A percentile compares a stretch with the other conserved stretches of the same genome.
Evolutionary conservation across 495 filamentous ascomycete genomes (phyloP).

Genomic region (Xylaria castorea): DNA sequence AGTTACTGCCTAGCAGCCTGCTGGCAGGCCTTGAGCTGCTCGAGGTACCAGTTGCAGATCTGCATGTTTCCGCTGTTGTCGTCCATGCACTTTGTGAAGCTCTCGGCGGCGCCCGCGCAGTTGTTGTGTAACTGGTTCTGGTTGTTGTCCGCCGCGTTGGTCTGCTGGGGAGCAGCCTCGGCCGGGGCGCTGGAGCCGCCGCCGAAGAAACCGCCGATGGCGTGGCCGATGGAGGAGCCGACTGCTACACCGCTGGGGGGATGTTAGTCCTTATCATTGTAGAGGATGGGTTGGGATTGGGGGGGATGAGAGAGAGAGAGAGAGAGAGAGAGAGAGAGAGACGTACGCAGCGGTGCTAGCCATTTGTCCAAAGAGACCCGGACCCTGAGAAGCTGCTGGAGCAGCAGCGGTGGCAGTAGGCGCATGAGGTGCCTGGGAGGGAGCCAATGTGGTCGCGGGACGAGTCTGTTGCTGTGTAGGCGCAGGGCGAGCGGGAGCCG

Average conservation of each 20-base stretch:
- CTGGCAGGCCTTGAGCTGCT: constrained; percentile 98
- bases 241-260: constrained; percentile 84
- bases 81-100: constrained; percentile 95
- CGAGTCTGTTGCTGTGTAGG: constrained; percentile 63
- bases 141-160: constrained; percentile 41
- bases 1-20: constrained; percentile 86
- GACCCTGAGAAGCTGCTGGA: constrained; percentile 61
- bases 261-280: constrained; percentile 27
- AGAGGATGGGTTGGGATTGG: constrained; percentile 4
- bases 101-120: constrained; percentile 80
- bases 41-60: constrained; percentile 97
- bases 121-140: constrained; percentile 62
- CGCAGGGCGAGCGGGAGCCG: constrained; percentile 66
- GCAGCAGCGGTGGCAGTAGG: constrained; percentile 40
- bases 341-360: constrained; percentile 84
- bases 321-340: not conserved
- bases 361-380: constrained; percentile 85
- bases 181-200: constrained; percentile 72
- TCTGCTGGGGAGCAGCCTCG: constrained; percentile 49
- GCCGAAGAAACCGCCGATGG: constrained; percentile 82
- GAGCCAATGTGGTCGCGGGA: constrained; percentile 70
- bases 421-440: constrained; percentile 53
- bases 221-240: constrained; percentile 93
- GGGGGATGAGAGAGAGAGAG: not conserved
- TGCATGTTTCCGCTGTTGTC: constrained; percentile 91